Base-by-base conservation (phyloP, 1,284 basidiomycete species). In the Moesziomyces parantarcticus region DNA sequence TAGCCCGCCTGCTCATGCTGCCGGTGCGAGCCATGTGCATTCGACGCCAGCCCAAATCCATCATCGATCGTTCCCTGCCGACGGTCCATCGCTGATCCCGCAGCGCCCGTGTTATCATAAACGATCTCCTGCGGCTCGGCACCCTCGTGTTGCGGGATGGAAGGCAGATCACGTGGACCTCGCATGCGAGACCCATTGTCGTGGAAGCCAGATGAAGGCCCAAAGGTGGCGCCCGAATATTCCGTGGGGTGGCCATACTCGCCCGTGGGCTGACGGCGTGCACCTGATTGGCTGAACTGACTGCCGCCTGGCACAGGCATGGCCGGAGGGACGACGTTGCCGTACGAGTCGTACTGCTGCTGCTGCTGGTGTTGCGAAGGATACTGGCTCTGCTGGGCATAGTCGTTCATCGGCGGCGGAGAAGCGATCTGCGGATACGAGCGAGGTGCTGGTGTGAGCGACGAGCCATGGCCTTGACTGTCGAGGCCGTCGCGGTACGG, bases 171-270 rank as follows among this genome's bases (percentile, higher is more conserved):
- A 29, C 63, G 58, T 39, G 58, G 52, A 11, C 68, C 65, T 0
- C 45, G 32, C 49, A 58, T 39, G 25, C 51, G 62, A 40, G 57
- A 64, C 10, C 66, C 58, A 9, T 22, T 43, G 22, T 34, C 26
- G 8, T 45, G 21, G 22, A 57, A 57, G 14, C 56, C 56, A 32
- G 62, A 51, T 5, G 55, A 50, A 41, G 56, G 58, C 7, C 75
- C 75, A 50, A 75, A 77, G 3, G 71, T 72, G 4, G 67, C 61
- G 13, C 69, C 70, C 13, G 61, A 59, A 44, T 76, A 73, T 40
- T 77, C 75, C 26, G 59, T 61, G 13, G 67, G 57, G 36, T 77
- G 67, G 5, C 74, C 70, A 23, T 77, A 71, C 9, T 76, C 74
- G 42, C 43, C 58, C 16, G 63, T 68, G 11, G 67, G 48, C 46